Conservation (phyloP, 257 asterid genomes). For the Lantana camara region DNA sequence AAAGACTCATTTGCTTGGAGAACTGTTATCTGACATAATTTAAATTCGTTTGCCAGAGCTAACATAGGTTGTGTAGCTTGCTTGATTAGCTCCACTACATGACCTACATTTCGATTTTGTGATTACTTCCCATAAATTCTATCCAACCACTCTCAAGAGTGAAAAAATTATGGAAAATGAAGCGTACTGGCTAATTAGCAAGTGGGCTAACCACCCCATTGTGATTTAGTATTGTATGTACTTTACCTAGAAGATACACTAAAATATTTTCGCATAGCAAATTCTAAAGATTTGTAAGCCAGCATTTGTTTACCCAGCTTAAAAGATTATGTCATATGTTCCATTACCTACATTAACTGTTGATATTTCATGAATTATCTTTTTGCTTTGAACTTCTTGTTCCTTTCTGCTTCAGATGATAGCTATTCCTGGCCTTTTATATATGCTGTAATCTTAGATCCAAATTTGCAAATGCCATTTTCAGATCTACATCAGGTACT, state of each 20-base stretch:
- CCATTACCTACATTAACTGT: not conserved
- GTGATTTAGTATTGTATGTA: too few species aligned
- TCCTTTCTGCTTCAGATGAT: slow-evolving; percentile 8
- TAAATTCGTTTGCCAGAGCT: slow-evolving; percentile 5
- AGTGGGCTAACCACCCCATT: too few species aligned
- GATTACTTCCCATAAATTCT: not conserved
- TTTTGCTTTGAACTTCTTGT: slow-evolving; percentile 14
- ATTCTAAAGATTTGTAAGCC: slow-evolving; percentile 1
- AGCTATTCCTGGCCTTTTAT: not conserved
- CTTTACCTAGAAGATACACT: too few species aligned
- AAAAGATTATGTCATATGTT: not conserved
- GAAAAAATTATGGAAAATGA: not conserved
- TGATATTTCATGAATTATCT: slow-evolving; percentile 3
- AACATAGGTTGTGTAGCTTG: not conserved
- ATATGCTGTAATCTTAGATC: not conserved
- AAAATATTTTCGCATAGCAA: not conserved
- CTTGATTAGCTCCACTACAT: not conserved
- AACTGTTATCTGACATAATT: slow-evolving; percentile 3
- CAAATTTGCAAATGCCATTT: slow-evolving; percentile 8
- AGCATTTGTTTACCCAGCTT: not conserved
- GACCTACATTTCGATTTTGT: not conserved
- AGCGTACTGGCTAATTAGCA: too few species aligned
- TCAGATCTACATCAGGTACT: slow-evolving; percentile 69
- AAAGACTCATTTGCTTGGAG: not conserved
- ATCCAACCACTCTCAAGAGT: not conserved